Conservation (phyloP, 768 basidiomycete species). For the Panaeolus cyanescens region DNA sequence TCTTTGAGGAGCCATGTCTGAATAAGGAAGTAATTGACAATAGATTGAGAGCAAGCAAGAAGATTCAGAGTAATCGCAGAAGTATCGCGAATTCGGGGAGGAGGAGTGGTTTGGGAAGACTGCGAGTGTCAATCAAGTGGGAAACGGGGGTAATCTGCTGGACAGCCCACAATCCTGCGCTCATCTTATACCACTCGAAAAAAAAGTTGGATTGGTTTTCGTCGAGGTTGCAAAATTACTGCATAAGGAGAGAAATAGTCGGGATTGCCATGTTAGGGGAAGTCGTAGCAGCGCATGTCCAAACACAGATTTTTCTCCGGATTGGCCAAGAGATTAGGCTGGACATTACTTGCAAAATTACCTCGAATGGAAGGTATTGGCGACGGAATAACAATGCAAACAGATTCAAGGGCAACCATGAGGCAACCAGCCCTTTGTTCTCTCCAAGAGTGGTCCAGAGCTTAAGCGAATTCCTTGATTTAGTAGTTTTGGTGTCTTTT, state of each 20-base stretch:
- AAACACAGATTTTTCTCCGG: not conserved
- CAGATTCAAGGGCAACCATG: not conserved
- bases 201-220: slow-evolving; percentile 2
- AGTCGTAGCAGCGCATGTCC: not conserved
- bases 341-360: not conserved
- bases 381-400: not conserved
- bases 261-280: not conserved
- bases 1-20: not conserved
- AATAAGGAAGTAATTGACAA: not conserved
- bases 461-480: not conserved
- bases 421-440: slow-evolving; percentile 1
- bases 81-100: not conserved
- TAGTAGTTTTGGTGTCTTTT: not conserved
- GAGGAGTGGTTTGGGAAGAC: not conserved
- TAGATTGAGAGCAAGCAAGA: not conserved
- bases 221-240: not conserved
- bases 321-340: not conserved
- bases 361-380: not conserved
- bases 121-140: not conserved
- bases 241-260: not conserved
- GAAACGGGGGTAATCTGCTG: not conserved
- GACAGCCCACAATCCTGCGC: not conserved
- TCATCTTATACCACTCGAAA: not conserved
- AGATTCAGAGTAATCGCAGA: not conserved
- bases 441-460: not conserved